A percentile compares a stretch with the other conserved stretches of the same genome.
These are phyloP conservation scores for Saccharum spontaneum DNA, from an alignment of 176 grass and related monocot genomes.

Conservation along the genomic window DNA sequence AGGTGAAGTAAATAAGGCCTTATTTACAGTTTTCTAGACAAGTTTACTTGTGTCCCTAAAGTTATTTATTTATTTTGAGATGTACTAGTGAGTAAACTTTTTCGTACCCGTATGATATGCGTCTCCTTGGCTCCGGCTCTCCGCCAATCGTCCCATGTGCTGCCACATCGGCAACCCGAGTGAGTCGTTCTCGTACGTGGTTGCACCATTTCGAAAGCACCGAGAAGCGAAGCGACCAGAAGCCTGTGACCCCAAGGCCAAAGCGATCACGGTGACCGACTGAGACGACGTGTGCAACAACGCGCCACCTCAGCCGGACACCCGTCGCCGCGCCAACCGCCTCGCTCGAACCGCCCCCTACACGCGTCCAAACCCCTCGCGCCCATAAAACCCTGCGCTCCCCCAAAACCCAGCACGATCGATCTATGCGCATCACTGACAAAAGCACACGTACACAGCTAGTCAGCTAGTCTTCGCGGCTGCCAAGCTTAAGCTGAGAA, in stretches of 20 bases:
- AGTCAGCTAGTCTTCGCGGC: not conserved
- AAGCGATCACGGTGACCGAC: slow-evolving; percentile 21
- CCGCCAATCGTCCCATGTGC: not conserved
- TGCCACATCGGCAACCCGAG: not conserved
- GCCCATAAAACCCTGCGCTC: slow-evolving; percentile 22
- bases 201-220: not conserved
- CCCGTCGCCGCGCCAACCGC: slow-evolving; percentile 42
- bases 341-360: not conserved
- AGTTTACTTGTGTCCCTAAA: no score
- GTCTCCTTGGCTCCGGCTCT: not conserved
- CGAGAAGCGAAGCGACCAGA: slow-evolving; percentile 45
- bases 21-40: no score
- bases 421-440: not conserved
- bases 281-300: slow-evolving; percentile 25
- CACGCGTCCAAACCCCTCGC: slow-evolving; percentile 41
- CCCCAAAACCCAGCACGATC: not conserved
- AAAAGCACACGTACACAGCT: not conserved
- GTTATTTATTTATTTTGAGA: no score
- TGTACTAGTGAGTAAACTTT: no score
- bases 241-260: not conserved
- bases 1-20: no score
- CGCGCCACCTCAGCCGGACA: slow-evolving; percentile 52
- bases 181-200: not conserved
- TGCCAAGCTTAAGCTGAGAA: not conserved
- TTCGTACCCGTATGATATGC: not conserved